Conservation (phyloP, 2,329 filamentous ascomycete genomes). For the Aspergillus carbonarius region DNA sequence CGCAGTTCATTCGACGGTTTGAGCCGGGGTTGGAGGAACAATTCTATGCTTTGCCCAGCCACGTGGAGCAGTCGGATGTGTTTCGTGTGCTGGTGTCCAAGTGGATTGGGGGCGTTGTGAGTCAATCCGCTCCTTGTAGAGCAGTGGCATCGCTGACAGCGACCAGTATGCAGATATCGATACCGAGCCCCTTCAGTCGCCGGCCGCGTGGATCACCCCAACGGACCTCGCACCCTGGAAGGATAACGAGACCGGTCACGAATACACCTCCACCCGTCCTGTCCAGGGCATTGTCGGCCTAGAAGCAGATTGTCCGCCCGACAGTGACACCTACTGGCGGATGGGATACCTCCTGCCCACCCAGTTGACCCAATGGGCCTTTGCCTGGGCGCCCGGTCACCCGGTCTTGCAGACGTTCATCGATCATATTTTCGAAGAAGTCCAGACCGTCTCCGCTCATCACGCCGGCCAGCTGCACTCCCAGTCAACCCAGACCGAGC, state of each 20-base stretch:
- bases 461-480: background rate
- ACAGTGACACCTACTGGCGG: slow-evolving; percentile 32
- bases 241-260: slow-evolving; percentile 22
- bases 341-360: slow-evolving; percentile 35
- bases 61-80: slow-evolving; percentile 33
- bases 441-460: slow-evolving; percentile 4
- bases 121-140: background rate
- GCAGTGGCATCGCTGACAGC: background rate
- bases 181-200: slow-evolving; percentile 29
- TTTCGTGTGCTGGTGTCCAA: slow-evolving; percentile 35
- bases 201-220: slow-evolving; percentile 27
- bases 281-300: slow-evolving; percentile 31
- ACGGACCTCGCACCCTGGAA: slow-evolving; percentile 28
- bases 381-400: slow-evolving; percentile 29
- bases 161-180: slow-evolving; percentile 35
- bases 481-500: slow-evolving; percentile 9
- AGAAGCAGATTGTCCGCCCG: slow-evolving; percentile 31
- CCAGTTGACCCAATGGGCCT: slow-evolving; percentile 35
- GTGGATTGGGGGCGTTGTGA: slow-evolving; percentile 24
- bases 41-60: slow-evolving; percentile 24
- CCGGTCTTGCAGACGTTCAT: slow-evolving; percentile 30
- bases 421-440: slow-evolving; percentile 16
- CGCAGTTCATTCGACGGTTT: slow-evolving; percentile 26
- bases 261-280: slow-evolving; percentile 20
- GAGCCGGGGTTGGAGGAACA: slow-evolving; percentile 23